phyloP scores from a whole-genome alignment of 2,329 filamentous ascomycete genomes.

The Helotiales sp. region DNA sequence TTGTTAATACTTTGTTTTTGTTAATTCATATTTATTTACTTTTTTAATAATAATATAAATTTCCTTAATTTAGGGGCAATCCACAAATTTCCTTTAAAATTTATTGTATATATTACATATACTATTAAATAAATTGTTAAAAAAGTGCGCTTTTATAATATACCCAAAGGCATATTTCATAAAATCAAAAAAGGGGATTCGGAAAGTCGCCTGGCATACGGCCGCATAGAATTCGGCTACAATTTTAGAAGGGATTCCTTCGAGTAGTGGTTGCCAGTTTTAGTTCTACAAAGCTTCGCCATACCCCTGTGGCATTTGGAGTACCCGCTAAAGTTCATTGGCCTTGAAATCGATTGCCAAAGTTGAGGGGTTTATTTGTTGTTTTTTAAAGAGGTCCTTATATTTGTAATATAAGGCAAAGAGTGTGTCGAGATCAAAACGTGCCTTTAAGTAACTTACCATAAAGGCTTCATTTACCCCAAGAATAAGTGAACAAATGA shows the following conservation, averaged over 20 bases:
- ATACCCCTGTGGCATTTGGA: conserved; percentile 21
- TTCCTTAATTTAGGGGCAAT: no score
- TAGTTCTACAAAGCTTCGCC: conserved; percentile 20
- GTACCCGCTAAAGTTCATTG: conserved; percentile 23
- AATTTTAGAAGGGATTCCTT: conserved; percentile 25
- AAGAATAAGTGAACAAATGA: neutral
- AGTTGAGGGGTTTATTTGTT: conserved; percentile 12
- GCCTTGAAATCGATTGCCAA: conserved; percentile 23
- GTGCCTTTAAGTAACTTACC: neutral
- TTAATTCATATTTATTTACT: no score
- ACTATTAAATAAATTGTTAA: conserved; percentile 22
- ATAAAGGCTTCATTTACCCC: neutral
- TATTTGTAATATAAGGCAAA: neutral
- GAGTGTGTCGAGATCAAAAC: neutral
- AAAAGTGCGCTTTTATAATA: conserved; percentile 18
- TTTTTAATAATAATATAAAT: no score
- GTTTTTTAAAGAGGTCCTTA: neutral
- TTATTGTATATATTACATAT: conserved; percentile 21
- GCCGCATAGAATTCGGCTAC: conserved; percentile 25
- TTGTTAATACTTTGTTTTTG: no score
- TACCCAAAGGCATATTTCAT: conserved; percentile 30
- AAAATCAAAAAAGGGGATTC: conserved; percentile 21
- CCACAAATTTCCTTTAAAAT: conserved; percentile 20
- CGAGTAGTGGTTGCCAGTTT: conserved; percentile 24
- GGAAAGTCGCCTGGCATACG: conserved; percentile 27